Base-by-base conservation (phyloP, 495 filamentous ascomycete species). In the Pseudotulostoma volvatum region DNA sequence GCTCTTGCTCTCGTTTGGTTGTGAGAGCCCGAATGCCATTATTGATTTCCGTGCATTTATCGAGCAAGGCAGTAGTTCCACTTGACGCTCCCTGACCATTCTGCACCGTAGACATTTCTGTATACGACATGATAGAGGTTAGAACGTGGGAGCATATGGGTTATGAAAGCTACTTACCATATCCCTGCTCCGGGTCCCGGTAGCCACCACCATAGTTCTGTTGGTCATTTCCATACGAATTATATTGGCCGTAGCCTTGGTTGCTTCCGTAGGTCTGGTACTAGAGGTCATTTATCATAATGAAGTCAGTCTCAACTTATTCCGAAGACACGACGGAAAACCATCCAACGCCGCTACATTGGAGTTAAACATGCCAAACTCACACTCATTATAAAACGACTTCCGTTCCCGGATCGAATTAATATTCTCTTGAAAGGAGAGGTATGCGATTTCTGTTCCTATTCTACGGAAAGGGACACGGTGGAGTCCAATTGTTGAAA, bases 21-120 rank as follows among this genome's bases (percentile, higher is more conserved):
- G 43, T 44, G 36, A 68, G 42, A 33, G 60, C 58, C n/a, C 38
- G 33, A 44, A 95, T 81, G 25, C 73, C 79, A 36, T 70, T 66
- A 57, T 80, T 76, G 58, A 93, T 78, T 31, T 79, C 73, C 15
- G 70, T 67, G 63, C 84, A 84, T 52, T 92, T 80, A 58, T 90
- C 80, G 34, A 95, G 68, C 48, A 92, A 76, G 31, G 71, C 69
- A 49, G 78, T 84, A 16, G 81, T 74, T 44, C 78, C 76, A 28
- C 23, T 28, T 11, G 11, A 28, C 40, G 59, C 56, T 41, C 61
- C 57, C 33, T 58, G 53, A 32, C 54, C 46, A 7, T 56, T 60
- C 38, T 73, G 73, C 47, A 81, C 57, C 18, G 75, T 63, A 31
- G 57, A 55, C 77, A 84, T 79, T 57, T 84, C 80, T 59, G 67